Percentiles rank a stretch among this genome's conserved stretches.
phyloP scores from a whole-genome alignment of 1,139 yeast species.

The Suhomyces maxii region DNA sequence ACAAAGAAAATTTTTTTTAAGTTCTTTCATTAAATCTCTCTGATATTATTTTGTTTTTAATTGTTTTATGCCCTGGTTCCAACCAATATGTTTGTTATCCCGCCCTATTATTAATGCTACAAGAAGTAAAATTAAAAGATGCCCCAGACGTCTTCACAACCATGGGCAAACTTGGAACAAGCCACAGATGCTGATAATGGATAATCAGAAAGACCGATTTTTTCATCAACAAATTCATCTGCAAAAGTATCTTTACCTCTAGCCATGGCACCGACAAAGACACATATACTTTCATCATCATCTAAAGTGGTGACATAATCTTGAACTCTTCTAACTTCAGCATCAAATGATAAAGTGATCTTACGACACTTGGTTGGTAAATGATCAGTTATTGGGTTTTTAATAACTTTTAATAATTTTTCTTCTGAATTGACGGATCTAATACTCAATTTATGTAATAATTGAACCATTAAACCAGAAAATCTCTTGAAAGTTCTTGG shows the following conservation, averaged over 20 bases:
- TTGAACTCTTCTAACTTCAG: slow-evolving; percentile 83
- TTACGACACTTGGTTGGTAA: slow-evolving; percentile 94
- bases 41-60: no score
- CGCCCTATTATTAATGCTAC: neutral
- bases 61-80: no score
- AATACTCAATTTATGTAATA: slow-evolving; percentile 86
- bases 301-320: slow-evolving; percentile 81
- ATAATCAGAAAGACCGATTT: slow-evolving; percentile 91
- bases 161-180: slow-evolving; percentile 96
- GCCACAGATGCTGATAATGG: slow-evolving; percentile 98
- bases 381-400: slow-evolving; percentile 96
- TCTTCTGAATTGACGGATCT: slow-evolving; percentile 95
- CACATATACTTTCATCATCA: slow-evolving; percentile 92
- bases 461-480: slow-evolving; percentile 96
- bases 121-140: slow-evolving; percentile 39
- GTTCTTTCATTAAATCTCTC: no score
- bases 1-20: no score
- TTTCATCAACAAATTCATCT: slow-evolving; percentile 94
- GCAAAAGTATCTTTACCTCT: slow-evolving; percentile 97
- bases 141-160: slow-evolving; percentile 97
- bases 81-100: no score
- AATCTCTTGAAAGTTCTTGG: slow-evolving; percentile 98
- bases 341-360: slow-evolving; percentile 91
- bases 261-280: slow-evolving; percentile 99
- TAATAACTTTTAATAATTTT: slow-evolving; percentile 87